phyloP scores from a whole-genome alignment of 139 green algal genomes.

The Microglena sp. region DNA sequence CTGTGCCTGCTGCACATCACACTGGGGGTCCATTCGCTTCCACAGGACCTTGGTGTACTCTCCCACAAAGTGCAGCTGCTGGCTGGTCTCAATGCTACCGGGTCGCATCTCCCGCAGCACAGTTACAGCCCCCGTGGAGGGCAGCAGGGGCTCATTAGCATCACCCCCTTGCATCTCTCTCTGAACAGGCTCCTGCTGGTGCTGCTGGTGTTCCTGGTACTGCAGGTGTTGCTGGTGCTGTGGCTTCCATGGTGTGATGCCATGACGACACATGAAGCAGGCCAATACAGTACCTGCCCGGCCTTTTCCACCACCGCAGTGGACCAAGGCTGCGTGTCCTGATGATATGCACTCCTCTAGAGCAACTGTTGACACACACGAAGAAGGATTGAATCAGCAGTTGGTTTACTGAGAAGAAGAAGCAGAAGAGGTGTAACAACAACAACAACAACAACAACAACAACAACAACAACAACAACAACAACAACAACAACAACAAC shows the following conservation, averaged over 20 bases:
- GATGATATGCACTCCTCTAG: conserved; percentile 1
- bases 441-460: no score
- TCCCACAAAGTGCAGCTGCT: conserved; percentile 31
- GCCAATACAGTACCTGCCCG: conserved; percentile 26
- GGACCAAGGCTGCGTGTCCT: conserved; percentile 18
- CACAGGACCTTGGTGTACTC: conserved; percentile 20
- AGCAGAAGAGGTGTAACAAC: no score
- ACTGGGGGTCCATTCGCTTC: conserved; percentile 3
- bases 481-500: no score
- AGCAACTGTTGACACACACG: not conserved
- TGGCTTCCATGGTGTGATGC: no score
- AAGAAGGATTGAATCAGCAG: no score
- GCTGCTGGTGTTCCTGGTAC: no score
- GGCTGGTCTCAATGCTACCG: conserved; percentile 31
- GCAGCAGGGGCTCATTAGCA: conserved; percentile 15
- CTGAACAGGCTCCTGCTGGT: no score
- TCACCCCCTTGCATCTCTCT: no score
- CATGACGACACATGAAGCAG: conserved; percentile 25
- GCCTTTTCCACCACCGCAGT: conserved; percentile 34
- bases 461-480: no score
- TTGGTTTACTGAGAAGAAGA: no score
- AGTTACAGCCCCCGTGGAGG: conserved; percentile 12
- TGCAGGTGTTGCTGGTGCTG: no score
- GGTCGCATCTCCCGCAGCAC: conserved; percentile 21
- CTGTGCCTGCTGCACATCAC: not conserved